A percentile compares a stretch with the other conserved stretches of the same genome.
Conservation (phyloP, 2,329 filamentous ascomycete genomes). For the Fusarium papillatum region DNA sequence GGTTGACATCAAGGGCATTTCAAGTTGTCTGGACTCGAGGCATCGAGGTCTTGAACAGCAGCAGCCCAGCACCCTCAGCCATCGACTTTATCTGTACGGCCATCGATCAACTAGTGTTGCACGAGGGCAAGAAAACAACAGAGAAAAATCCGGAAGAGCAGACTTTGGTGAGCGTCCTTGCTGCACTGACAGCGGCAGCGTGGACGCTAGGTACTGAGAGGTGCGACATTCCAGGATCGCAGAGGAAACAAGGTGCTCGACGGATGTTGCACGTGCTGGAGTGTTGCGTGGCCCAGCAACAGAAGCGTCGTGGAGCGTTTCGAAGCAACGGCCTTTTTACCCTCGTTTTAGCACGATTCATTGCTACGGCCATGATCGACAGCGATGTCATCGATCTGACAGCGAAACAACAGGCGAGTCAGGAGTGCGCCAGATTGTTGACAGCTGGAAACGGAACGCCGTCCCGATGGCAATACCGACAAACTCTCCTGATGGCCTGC, state of each 20-base stretch:
- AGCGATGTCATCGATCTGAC: slow-evolving; percentile 22
- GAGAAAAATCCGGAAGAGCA: slow-evolving; percentile 36
- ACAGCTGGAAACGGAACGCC: slow-evolving; percentile 22
- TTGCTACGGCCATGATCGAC: slow-evolving; percentile 40
- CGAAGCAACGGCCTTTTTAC: slow-evolving; percentile 38
- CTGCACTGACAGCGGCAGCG: slow-evolving; percentile 46
- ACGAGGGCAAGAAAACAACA: slow-evolving; percentile 4
- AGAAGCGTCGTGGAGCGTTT: slow-evolving; percentile 13
- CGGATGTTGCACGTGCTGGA: slow-evolving; percentile 45
- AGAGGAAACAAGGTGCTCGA: slow-evolving; percentile 35
- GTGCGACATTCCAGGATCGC: neutral
- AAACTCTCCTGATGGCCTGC: slow-evolving; percentile 56
- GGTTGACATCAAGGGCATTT: slow-evolving; percentile 43
- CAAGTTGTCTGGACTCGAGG: slow-evolving; percentile 42
- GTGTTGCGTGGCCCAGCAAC: slow-evolving; percentile 34
- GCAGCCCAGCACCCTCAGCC: slow-evolving; percentile 35
- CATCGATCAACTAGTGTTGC: slow-evolving; percentile 38
- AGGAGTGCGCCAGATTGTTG: slow-evolving; percentile 40
- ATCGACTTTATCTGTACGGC: slow-evolving; percentile 41
- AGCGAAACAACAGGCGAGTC: slow-evolving; percentile 29
- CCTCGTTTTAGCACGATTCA: slow-evolving; percentile 44
- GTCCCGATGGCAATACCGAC: slow-evolving; percentile 40
- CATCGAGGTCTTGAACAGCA: slow-evolving; percentile 41
- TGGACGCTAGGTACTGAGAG: slow-evolving; percentile 28
- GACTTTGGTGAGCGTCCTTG: slow-evolving; percentile 46